These are phyloP conservation scores for Eimeria necatrix DNA, from an alignment of 169 alveolate genomes.

Conservation along the genomic window DNA sequence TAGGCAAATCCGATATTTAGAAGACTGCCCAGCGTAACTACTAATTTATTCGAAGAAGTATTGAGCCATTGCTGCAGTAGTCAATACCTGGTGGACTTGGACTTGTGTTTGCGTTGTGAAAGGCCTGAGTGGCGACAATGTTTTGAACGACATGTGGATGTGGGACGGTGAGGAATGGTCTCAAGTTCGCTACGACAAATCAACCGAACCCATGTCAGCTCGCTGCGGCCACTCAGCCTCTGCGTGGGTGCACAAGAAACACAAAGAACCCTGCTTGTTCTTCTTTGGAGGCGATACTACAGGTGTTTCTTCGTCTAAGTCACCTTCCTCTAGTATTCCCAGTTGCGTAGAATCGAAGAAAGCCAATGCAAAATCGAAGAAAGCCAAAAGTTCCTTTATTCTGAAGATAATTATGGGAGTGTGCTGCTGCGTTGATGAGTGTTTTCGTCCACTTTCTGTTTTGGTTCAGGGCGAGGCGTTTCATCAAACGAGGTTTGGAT, in stretches of 20 bases:
- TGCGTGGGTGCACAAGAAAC: slow-evolving; percentile 70
- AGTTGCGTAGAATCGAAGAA: neutral
- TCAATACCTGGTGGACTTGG: neutral
- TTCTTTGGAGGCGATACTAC: slow-evolving; percentile 76
- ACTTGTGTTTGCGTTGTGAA: neutral
- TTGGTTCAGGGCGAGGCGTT: slow-evolving; percentile 48
- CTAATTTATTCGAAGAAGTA: neutral
- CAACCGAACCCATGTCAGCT: slow-evolving; percentile 53
- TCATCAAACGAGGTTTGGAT: slow-evolving; percentile 77
- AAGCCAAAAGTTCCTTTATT: neutral
- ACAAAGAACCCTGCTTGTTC: slow-evolving; percentile 75
- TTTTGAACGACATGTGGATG: slow-evolving; percentile 75
- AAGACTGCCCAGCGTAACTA: neutral
- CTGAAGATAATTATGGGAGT: neutral
- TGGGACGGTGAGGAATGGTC: slow-evolving; percentile 74
- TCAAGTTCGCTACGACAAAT: slow-evolving; percentile 53
- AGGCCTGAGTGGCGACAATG: slow-evolving; percentile 62
- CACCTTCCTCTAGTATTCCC: neutral
- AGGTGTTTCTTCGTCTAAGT: neutral
- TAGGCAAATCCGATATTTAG: no score
- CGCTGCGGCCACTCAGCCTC: slow-evolving; percentile 76
- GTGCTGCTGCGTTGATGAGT: no score
- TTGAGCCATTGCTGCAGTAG: neutral
- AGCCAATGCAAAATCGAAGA: neutral
- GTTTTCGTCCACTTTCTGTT: neutral